A percentile compares a stretch with the other conserved stretches of the same genome.
These are phyloP conservation scores for Apocynum venetum DNA, from an alignment of 257 asterid species.

Conservation along the genomic window DNA sequence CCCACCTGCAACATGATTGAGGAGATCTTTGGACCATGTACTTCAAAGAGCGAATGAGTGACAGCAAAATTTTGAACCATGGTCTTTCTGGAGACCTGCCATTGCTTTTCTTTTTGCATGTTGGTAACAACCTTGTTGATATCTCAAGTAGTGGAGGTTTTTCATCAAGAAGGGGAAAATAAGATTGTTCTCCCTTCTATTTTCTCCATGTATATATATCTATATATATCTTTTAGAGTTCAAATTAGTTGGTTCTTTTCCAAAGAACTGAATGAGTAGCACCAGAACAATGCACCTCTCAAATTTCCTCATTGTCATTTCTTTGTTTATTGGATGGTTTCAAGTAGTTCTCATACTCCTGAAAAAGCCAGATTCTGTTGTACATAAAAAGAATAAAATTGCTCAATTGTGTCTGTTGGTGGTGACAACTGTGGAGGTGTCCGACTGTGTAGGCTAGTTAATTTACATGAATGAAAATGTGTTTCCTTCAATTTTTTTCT, in stretches of 20 bases:
- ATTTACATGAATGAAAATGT: too few relatives aligned
- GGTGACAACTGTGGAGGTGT: background rate
- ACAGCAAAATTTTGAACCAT: background rate
- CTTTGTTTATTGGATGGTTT: background rate
- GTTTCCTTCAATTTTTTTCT: too few relatives aligned
- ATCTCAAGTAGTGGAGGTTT: background rate
- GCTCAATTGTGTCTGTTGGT: too few relatives aligned
- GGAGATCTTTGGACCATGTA: slow-evolving; percentile 33
- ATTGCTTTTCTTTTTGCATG: background rate
- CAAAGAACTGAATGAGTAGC: background rate
- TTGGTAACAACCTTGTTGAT: background rate
- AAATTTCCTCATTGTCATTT: too few relatives aligned
- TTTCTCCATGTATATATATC: background rate
- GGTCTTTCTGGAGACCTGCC: background rate
- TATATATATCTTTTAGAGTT: background rate
- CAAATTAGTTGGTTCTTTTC: background rate
- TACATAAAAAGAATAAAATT: too few relatives aligned
- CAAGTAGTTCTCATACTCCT: background rate
- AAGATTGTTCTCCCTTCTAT: background rate
- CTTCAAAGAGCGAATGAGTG: slow-evolving; percentile 22
- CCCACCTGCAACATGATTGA: slow-evolving; percentile 40
- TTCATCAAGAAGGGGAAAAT: background rate
- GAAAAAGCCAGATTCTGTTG: too few relatives aligned
- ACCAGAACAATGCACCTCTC: background rate
- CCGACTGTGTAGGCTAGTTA: background rate